Conservation (phyloP, 257 asterid genomes). For the Jasminum sambac region DNA sequence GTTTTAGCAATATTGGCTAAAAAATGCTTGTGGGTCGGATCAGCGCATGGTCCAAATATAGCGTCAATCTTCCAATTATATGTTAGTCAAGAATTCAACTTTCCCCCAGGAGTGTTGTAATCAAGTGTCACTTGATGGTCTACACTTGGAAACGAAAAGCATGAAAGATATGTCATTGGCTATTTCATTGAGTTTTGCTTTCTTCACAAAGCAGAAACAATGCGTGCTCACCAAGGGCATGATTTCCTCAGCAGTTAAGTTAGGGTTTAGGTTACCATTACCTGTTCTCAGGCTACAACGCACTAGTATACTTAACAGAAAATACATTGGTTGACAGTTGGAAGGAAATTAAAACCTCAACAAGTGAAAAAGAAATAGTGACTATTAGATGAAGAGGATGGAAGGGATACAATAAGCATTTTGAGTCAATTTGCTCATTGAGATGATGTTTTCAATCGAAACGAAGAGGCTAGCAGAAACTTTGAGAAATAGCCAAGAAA, state of each 20-base stretch:
- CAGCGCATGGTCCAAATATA: neutral
- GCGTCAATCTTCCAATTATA: neutral
- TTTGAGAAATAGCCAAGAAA: neutral
- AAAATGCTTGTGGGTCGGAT: neutral
- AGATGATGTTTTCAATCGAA: neutral
- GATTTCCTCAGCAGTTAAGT: conserved; percentile 1
- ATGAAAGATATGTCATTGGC: neutral
- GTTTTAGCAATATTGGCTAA: neutral
- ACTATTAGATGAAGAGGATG: neutral
- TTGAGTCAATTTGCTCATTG: neutral
- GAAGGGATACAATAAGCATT: neutral
- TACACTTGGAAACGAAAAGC: neutral
- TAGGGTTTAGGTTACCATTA: neutral
- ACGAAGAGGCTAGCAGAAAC: neutral
- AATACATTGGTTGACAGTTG: neutral
- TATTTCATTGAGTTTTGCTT: neutral
- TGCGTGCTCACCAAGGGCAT: neutral
- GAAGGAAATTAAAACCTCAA: neutral
- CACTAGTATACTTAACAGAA: neutral
- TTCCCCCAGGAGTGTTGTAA: neutral
- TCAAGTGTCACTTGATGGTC: neutral
- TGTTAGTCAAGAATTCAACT: neutral
- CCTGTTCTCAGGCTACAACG: neutral
- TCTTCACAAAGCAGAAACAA: neutral
- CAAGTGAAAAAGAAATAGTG: neutral